A percentile compares a stretch with the other conserved stretches of the same genome.
phyloP scores from a whole-genome alignment of 73 alveolate genomes.

The Paramecium pentaurelia region DNA sequence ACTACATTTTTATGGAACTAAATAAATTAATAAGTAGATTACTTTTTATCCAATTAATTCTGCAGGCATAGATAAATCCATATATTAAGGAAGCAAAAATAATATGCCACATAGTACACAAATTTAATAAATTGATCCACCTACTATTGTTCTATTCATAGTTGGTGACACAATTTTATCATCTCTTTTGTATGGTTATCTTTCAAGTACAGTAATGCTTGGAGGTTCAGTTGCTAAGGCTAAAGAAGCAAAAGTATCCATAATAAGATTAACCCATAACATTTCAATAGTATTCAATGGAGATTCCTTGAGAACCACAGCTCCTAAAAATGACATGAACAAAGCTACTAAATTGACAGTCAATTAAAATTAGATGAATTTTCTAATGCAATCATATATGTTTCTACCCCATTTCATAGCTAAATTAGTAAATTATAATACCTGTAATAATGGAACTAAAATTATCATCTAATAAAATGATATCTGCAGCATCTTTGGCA shows the following conservation, averaged over 20 bases:
- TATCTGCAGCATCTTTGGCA: constrained; percentile 88
- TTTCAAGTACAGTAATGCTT: constrained; percentile 69
- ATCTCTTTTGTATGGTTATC: constrained; percentile 80
- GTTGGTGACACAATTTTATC: constrained; percentile 77
- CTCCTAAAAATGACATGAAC: constrained; percentile 80
- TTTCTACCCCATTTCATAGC: constrained; percentile 88
- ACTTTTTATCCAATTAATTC: constrained; percentile 1
- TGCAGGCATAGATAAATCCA: constrained; percentile 33
- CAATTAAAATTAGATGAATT: constrained; percentile 79
- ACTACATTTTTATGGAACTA: neutral
- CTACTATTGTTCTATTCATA: constrained; percentile 81
- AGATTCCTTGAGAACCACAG: constrained; percentile 71
- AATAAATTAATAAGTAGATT: neutral
- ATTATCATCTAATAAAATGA: constrained; percentile 79
- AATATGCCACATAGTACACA: constrained; percentile 55
- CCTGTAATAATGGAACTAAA: constrained; percentile 71
- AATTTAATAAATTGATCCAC: constrained; percentile 71
- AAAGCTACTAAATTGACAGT: constrained; percentile 84
- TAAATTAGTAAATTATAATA: neutral
- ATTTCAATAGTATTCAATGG: constrained; percentile 82
- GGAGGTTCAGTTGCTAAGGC: constrained; percentile 98
- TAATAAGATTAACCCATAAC: constrained; percentile 89
- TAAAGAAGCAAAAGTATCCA: constrained; percentile 88
- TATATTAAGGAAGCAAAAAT: constrained; percentile 53
- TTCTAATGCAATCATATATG: constrained; percentile 79